Evolutionary conservation across 176 grass and related monocot species (phyloP).

Genomic region (Elaeis guineensis): DNA sequence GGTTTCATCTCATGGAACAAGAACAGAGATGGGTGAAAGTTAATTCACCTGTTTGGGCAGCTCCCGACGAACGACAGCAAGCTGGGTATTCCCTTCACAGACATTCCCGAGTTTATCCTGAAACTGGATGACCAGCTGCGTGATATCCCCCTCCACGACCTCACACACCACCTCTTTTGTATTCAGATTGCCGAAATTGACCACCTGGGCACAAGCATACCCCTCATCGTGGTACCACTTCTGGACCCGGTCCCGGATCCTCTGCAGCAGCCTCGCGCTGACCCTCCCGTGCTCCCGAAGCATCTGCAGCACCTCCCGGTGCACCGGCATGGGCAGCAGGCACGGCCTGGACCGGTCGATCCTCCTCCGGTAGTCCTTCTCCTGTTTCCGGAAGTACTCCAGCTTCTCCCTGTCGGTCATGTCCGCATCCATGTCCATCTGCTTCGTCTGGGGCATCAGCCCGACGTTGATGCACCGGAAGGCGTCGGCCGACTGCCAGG

Average conservation of each 20-base stretch:
- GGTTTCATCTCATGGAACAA: no score
- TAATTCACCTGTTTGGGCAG: slow-evolving; percentile 58
- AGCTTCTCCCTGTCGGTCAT: slow-evolving; percentile 97
- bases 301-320: slow-evolving; percentile 66
- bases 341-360: slow-evolving; percentile 54
- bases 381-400: slow-evolving; percentile 75
- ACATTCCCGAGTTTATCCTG: slow-evolving; percentile 94
- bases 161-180: slow-evolving; percentile 83
- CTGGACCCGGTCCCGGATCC: slow-evolving; percentile 83
- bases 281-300: slow-evolving; percentile 68
- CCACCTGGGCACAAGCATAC: slow-evolving; percentile 79
- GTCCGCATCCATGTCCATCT: slow-evolving; percentile 75
- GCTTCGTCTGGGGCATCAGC: slow-evolving; percentile 56
- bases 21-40: neutral
- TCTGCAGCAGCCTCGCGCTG: slow-evolving; percentile 79
- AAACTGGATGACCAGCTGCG: slow-evolving; percentile 75
- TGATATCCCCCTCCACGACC: slow-evolving; percentile 84
- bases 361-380: slow-evolving; percentile 73
- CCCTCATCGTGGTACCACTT: slow-evolving; percentile 95
- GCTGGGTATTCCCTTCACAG: slow-evolving; percentile 68
- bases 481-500: slow-evolving; percentile 67
- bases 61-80: slow-evolving; percentile 65
- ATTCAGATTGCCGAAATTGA: slow-evolving; percentile 88
- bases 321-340: slow-evolving; percentile 50
- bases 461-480: slow-evolving; percentile 96